Conservation (phyloP, 768 basidiomycete genomes). For the Amylocystis lapponica region DNA sequence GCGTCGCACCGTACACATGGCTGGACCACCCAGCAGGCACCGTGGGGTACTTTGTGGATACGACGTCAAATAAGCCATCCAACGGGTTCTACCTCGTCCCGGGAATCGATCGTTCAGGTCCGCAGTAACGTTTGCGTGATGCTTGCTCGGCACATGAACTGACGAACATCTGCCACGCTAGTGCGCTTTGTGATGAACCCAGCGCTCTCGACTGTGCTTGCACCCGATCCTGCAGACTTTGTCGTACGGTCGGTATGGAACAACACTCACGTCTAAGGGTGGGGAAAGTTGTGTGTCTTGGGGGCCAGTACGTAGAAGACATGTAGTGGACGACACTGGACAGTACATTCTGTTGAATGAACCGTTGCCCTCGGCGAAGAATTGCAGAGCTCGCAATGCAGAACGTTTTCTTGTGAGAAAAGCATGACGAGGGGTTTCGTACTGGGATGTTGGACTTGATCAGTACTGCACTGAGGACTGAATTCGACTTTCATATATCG, state of each 20-base stretch:
- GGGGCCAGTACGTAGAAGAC: too few species aligned
- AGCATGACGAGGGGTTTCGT: too few species aligned
- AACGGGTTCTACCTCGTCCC: constrained; percentile 58
- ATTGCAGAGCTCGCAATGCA: too few species aligned
- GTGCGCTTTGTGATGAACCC: constrained; percentile 38
- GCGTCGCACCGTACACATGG: constrained; percentile 56
- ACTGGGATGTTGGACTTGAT: too few species aligned
- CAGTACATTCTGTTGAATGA: too few species aligned
- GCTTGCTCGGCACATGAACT: neutral
- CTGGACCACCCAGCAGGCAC: constrained; percentile 53
- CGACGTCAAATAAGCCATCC: constrained; percentile 31
- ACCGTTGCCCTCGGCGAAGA: too few species aligned
- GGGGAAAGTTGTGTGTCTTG: too few species aligned
- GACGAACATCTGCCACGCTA: constrained; percentile 10
- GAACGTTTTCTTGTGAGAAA: too few species aligned
- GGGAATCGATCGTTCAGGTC: constrained; percentile 46
- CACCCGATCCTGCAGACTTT: constrained; percentile 38
- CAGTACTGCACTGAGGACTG: too few species aligned
- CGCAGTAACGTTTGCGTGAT: constrained; percentile 15
- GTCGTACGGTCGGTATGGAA: constrained; percentile 50
- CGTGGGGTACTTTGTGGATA: constrained; percentile 46
- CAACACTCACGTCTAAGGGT: constrained; percentile 38
- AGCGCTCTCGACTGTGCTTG: constrained; percentile 32
- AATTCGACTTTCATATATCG: too few species aligned
- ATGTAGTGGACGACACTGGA: too few species aligned